Conservation (phyloP, 2,329 filamentous ascomycete species). For the Calonectria pseudoreteaudii region DNA sequence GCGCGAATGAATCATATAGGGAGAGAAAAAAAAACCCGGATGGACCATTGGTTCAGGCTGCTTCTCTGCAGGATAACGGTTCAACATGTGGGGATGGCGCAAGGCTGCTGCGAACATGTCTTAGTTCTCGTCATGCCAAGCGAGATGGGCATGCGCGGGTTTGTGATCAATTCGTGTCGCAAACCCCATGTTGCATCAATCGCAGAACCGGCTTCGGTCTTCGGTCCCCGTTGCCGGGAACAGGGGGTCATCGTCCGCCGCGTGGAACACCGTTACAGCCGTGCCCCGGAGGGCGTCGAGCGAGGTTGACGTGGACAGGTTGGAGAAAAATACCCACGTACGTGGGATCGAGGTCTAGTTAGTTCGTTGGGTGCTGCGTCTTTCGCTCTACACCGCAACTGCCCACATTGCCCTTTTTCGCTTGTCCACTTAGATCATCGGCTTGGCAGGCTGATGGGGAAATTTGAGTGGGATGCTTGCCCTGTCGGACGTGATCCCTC, state of each 20-base stretch:
- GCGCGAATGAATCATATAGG: neutral
- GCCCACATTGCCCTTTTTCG: neutral
- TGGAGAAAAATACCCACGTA: neutral
- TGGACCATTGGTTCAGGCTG: neutral
- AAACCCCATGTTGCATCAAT: constrained; percentile 4
- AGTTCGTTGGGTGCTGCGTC: neutral
- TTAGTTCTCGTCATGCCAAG: neutral
- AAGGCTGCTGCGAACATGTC: neutral
- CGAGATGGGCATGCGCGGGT: neutral
- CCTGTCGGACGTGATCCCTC: neutral
- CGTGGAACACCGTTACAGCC: constrained; percentile 1
- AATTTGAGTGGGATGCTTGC: constrained; percentile 12
- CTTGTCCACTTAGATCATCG: neutral
- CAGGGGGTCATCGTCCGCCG: neutral
- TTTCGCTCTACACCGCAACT: constrained; percentile 7
- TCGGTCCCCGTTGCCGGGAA: neutral
- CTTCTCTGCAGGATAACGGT: neutral
- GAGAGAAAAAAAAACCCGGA: neutral
- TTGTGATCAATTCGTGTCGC: neutral
- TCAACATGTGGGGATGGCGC: neutral
- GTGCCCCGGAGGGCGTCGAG: neutral
- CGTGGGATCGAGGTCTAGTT: neutral
- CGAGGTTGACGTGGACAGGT: constrained; percentile 1
- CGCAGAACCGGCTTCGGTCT: neutral
- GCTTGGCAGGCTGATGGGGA: constrained; percentile 3